A percentile compares a stretch with the other conserved stretches of the same genome.
These are phyloP conservation scores for Yarrowia yakushimensis DNA, from an alignment of 805 yeast species.

Conservation along the genomic window DNA sequence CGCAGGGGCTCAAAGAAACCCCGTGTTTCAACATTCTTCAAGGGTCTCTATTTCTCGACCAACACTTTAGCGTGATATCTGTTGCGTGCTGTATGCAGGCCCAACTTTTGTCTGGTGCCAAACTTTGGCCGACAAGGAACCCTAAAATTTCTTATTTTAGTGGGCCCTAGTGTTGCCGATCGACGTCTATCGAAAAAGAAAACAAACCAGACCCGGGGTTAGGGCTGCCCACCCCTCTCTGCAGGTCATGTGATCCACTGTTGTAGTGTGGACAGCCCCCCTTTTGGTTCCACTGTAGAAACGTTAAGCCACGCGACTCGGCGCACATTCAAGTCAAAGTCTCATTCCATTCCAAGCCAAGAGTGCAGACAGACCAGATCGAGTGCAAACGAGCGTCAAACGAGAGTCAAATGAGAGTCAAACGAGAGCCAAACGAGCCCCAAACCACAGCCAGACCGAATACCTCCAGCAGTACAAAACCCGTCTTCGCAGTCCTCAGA, in stretches of 20 bases:
- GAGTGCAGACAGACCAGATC: too few species aligned
- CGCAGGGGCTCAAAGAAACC: background rate
- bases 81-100: background rate
- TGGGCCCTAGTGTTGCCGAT: background rate
- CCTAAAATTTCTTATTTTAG: background rate
- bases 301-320: conserved; percentile 7
- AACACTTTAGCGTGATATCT: background rate
- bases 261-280: too few species aligned
- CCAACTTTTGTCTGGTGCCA: background rate
- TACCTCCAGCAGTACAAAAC: too few species aligned
- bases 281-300: conserved; percentile 1
- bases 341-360: background rate
- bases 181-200: background rate
- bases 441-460: too few species aligned
- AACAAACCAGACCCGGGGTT: background rate
- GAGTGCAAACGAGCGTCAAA: too few species aligned
- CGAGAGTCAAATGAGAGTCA: too few species aligned
- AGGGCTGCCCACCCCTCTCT: background rate
- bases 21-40: background rate
- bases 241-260: background rate
- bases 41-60: background rate
- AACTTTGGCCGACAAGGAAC: background rate
- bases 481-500: too few species aligned
- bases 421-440: too few species aligned
- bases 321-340: background rate